Base-by-base conservation (phyloP, 2,329 filamentous ascomycete species). In the Canariomyces notabilis region DNA sequence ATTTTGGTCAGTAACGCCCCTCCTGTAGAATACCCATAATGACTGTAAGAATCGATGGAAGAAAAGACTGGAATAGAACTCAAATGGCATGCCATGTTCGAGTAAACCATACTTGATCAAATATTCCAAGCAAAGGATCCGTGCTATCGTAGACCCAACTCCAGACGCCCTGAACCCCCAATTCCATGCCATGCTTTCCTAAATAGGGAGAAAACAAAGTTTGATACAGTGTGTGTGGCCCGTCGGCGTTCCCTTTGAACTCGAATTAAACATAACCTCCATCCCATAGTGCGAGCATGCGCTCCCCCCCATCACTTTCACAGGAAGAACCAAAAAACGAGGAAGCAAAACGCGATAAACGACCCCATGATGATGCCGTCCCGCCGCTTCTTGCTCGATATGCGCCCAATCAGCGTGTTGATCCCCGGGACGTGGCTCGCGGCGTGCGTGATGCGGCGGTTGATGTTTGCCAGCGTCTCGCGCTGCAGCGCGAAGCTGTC, bases 371-470 rank as follows among this genome's bases (percentile, higher is more conserved):
- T 95, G 56, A 98, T 84, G 22, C 90, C 90, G 67, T 98, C 93
- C 59, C 93, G 83, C 65, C 91, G 82, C 77, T 95, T 95, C 74
- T 95, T 94, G 48, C 88, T 84, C 42, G 90, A 91, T 67, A 98
- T 98, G 68, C 88, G 85, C 42, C 83, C 82, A 59, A 98, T 97
- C 61, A 98, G 71, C 42, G 83, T 83, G 67, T 97, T 98, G 59
- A 98, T 82, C 1, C 93, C 93, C 0, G 93, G 93, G 14, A 98
- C 85, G 63, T 95, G 86, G 61, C 87, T 89, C 32, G 91, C 93
- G 21, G 90, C 91, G 26, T 85, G 75, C 4, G 88, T 89, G 65
- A 98, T 97, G 53, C 91, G 78, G 52, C 91, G 76, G 66, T 96
- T 95, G 61, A 98, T 91, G 65, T 80, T 94, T 36, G 84, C 79